Base-by-base conservation (phyloP, 169 alveolate species). In the Plasmodium gaboni region DNA sequence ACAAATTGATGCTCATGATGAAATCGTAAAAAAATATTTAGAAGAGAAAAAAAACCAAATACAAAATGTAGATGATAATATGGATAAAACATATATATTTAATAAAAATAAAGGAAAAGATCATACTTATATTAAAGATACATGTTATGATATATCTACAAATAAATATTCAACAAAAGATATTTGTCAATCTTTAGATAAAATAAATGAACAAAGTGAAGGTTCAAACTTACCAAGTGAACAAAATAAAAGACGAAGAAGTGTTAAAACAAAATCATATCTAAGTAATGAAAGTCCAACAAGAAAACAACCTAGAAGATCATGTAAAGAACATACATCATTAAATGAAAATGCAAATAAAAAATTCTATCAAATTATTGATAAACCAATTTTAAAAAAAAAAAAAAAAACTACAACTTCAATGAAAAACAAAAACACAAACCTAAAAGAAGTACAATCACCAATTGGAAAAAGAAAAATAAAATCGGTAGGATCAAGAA, bases 281-380 rank as follows among this genome's bases (percentile, higher is more conserved):
- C 24, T 80, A 55, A 80, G 71, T 71, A 57, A 38, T 17, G 90
- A 80, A 68, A 80, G 80, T 24, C 90, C 90, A 8, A 68, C 83
- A 12, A 80, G 90, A 48, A 80, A 65, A 65, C 90, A 80, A 22
- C 90, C 90, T 15, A 65, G 90, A 59, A 51, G 90, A 61, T 80
- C 90, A 19, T 80, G 90, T 59, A 80, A 80, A 61, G 90, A 80
- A 67, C 67, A 80, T 28, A 67, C 64, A 17, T 50, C 70, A 15
- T 46, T 80, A 57, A 80, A 60, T 53, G 90, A 80, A 80, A 80
- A 80, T 19, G 59, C 59, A 15, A 8, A 55, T 24, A 68, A 63
- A n/a, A 61, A 80, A 53, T 68, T 53, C 24, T 80, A 80, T 48
- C 90, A 80, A 80, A 65, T 67, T 42, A 72, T 80, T 42, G 83